Percentiles rank a stretch among this genome's conserved stretches.
phyloP scores from a whole-genome alignment of 495 filamentous ascomycete genomes.

The Clavariopsis aquatica region DNA sequence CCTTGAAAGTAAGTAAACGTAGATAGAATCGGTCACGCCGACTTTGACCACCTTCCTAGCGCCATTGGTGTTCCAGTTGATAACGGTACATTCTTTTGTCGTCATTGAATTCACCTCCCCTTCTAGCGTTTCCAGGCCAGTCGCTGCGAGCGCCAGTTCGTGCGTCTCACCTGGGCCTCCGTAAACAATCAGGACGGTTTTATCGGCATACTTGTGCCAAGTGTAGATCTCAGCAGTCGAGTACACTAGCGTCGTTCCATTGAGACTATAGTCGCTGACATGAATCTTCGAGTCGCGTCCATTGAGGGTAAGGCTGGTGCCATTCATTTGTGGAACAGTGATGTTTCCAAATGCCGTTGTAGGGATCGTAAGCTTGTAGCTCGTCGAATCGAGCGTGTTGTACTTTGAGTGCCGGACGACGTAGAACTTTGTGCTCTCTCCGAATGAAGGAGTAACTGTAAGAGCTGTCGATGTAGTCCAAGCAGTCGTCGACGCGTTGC shows the following conservation, averaged over 20 bases:
- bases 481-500: conserved; percentile 22
- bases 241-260: conserved; percentile 65
- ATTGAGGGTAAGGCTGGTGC: conserved; percentile 59
- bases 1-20: conserved; percentile 61
- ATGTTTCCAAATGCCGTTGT: conserved; percentile 55
- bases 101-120: conserved; percentile 52
- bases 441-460: conserved; percentile 30
- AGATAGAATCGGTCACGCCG: conserved; percentile 49
- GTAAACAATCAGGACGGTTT: conserved; percentile 68
- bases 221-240: conserved; percentile 63
- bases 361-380: conserved; percentile 58
- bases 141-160: conserved; percentile 59
- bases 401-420: conserved; percentile 67
- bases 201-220: conserved; percentile 56
- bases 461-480: conserved; percentile 28
- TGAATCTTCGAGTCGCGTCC: conserved; percentile 76
- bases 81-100: conserved; percentile 49
- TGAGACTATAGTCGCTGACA: conserved; percentile 71
- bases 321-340: conserved; percentile 64
- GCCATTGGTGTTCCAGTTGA: conserved; percentile 57
- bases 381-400: conserved; percentile 54
- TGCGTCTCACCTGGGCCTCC: conserved; percentile 69
- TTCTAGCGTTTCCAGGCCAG: conserved; percentile 50
- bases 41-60: conserved; percentile 58
- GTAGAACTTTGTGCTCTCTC: conserved; percentile 52